These are phyloP conservation scores for Boletus eberwhitei DNA, from an alignment of 768 basidiomycete genomes.

Conservation along the genomic window DNA sequence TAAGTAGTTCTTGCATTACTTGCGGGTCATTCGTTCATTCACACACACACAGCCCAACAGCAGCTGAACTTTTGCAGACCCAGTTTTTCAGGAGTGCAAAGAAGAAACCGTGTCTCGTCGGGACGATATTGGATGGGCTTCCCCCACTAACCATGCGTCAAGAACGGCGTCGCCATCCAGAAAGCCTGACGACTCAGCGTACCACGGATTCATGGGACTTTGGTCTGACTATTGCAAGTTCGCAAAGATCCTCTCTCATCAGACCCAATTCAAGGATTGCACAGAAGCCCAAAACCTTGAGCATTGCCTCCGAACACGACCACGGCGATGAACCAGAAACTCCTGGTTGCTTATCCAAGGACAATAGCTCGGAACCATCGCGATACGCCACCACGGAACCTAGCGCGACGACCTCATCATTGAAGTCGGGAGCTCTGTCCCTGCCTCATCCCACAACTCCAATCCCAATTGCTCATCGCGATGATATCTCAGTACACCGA, in stretches of 20 bases:
- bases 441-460: neutral
- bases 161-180: slow-evolving; percentile 54
- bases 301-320: slow-evolving; percentile 2
- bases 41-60: slow-evolving; percentile 61
- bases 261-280: slow-evolving; percentile 3
- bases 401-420: neutral
- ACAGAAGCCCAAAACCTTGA: slow-evolving; percentile 3
- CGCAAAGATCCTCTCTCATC: slow-evolving; percentile 24
- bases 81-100: slow-evolving; percentile 79
- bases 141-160: slow-evolving; percentile 73
- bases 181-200: slow-evolving; percentile 35
- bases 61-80: slow-evolving; percentile 70
- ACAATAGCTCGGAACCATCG: neutral
- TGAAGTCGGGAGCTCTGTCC: neutral
- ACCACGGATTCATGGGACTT: slow-evolving; percentile 87
- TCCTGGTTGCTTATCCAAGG: neutral
- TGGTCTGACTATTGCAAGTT: slow-evolving; percentile 41
- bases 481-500: neutral
- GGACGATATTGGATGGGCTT: slow-evolving; percentile 67
- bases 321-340: slow-evolving; percentile 6
- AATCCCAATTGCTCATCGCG: slow-evolving; percentile 1
- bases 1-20: slow-evolving; percentile 23
- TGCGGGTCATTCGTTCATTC: neutral
- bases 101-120: slow-evolving; percentile 75
- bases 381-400: neutral